Evolutionary conservation across 441 rosid species (phyloP).

Genomic region (Pelargonium australe): DNA sequence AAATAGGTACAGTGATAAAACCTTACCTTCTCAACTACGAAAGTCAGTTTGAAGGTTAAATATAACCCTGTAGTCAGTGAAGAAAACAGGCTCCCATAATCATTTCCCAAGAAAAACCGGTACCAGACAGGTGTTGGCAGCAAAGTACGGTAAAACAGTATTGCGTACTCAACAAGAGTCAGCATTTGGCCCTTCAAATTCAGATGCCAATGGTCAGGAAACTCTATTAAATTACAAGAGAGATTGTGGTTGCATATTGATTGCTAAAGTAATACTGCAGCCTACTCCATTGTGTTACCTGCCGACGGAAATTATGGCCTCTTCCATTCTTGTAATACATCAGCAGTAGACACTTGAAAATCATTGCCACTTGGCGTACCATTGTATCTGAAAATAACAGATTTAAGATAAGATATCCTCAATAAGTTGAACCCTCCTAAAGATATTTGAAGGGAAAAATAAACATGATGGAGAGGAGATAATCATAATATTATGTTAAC

Average conservation of each 20-base stretch:
- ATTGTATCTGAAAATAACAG: slow-evolving; percentile 41
- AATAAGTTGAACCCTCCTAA: background rate
- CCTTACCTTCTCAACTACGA: slow-evolving; percentile 54
- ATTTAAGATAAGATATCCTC: slow-evolving; percentile 15
- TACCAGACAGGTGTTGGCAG: slow-evolving; percentile 68
- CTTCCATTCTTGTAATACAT: slow-evolving; percentile 53
- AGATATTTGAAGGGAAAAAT: background rate
- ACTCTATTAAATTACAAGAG: background rate
- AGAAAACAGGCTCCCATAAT: slow-evolving; percentile 61
- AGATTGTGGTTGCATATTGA: background rate
- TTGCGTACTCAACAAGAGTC: slow-evolving; percentile 49
- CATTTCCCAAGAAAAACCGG: slow-evolving; percentile 62
- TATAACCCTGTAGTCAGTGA: slow-evolving; percentile 57
- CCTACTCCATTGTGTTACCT: slow-evolving; percentile 29
- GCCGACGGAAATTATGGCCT: slow-evolving; percentile 49
- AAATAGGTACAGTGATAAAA: background rate
- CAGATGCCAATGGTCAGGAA: slow-evolving; percentile 14
- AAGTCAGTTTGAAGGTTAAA: slow-evolving; percentile 61
- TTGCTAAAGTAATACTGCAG: background rate
- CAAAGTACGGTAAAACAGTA: slow-evolving; percentile 54
- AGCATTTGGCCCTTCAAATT: slow-evolving; percentile 51
- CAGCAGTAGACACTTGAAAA: slow-evolving; percentile 44
- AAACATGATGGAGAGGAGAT: background rate
- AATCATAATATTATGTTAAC: background rate
- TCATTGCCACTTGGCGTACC: slow-evolving; percentile 56